phyloP scores from a whole-genome alignment of 371 early-diverging fungal species.

The Chytridiales sp. region DNA sequence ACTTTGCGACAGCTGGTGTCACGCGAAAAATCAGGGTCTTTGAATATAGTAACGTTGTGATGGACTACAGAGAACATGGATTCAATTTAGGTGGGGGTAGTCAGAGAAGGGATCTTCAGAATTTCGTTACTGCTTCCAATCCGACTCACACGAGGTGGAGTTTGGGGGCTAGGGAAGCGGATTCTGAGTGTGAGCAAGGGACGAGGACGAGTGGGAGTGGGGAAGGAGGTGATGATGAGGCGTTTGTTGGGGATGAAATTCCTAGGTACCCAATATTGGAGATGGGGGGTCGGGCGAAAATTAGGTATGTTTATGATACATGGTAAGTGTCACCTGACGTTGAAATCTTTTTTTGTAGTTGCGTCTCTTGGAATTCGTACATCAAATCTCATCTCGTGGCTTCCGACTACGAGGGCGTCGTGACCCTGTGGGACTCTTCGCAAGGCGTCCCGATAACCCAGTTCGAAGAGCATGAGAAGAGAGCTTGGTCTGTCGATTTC shows the following conservation, averaged over 20 bases:
- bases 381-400: conserved; percentile 76
- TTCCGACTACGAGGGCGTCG: conserved; percentile 86
- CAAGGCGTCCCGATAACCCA: conserved; percentile 58
- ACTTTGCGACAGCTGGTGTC: conserved; percentile 92
- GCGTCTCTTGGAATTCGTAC: conserved; percentile 84
- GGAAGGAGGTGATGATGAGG: conserved; percentile 18
- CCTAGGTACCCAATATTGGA: conserved; percentile 67
- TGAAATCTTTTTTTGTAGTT: conserved; percentile 55
- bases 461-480: conserved; percentile 84
- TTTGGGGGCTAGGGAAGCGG: conserved; percentile 11
- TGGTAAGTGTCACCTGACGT: background rate
- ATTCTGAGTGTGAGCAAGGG: background rate
- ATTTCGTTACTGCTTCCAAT: conserved; percentile 1
- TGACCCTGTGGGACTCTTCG: conserved; percentile 80
- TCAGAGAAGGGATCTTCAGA: background rate
- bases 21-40: conserved; percentile 87
- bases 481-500: conserved; percentile 91
- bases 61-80: conserved; percentile 35
- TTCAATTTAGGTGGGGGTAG: conserved; percentile 2
- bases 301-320: conserved; percentile 34
- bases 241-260: conserved; percentile 44
- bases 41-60: conserved; percentile 69
- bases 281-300: conserved; percentile 59
- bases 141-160: background rate
- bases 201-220: background rate